These are phyloP conservation scores for Phytophthora litchii DNA, from an alignment of 352 stramenopile species.

Conservation along the genomic window DNA sequence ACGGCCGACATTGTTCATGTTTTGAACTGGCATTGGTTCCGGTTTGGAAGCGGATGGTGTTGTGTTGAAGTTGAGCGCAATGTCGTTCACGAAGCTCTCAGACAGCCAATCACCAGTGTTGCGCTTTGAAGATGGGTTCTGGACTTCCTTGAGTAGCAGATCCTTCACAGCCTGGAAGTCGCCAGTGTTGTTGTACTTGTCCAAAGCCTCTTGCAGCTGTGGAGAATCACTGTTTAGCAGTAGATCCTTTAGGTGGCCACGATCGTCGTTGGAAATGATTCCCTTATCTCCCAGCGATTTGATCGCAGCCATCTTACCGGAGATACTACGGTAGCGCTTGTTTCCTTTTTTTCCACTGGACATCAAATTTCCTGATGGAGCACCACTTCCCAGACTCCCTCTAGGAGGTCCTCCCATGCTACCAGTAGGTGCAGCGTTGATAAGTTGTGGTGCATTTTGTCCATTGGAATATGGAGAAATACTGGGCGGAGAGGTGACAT, in stretches of 20 bases:
- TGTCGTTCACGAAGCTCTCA: conserved; percentile 79
- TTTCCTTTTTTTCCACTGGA: conserved; percentile 61
- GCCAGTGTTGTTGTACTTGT: conserved; percentile 79
- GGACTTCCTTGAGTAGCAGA: conserved; percentile 65
- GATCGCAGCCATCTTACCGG: conserved; percentile 83
- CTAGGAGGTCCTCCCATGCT: conserved; percentile 21
- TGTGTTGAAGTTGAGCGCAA: conserved; percentile 59
- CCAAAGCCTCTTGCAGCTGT: conserved; percentile 73
- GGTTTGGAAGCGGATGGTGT: conserved; percentile 21
- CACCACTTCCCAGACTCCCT: conserved; percentile 20
- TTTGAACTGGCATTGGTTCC: conserved; percentile 28
- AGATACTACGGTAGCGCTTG: conserved; percentile 82
- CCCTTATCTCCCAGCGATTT: conserved; percentile 79
- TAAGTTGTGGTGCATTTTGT: conserved; percentile 9
- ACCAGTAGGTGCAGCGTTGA: conserved; percentile 17
- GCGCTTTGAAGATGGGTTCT: conserved; percentile 70
- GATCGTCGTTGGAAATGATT: conserved; percentile 71
- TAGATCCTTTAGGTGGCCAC: conserved; percentile 75
- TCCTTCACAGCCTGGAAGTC: conserved; percentile 80
- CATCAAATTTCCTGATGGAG: conserved; percentile 34
- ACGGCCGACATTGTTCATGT: conserved; percentile 16
- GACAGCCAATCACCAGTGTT: conserved; percentile 76
- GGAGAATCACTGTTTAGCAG: conserved; percentile 82
- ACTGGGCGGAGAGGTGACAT: conserved; percentile 17
- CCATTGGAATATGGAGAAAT: conserved; percentile 35